Conservation (phyloP, 345 rosid genomes). For the Citrus mangshanensis region DNA sequence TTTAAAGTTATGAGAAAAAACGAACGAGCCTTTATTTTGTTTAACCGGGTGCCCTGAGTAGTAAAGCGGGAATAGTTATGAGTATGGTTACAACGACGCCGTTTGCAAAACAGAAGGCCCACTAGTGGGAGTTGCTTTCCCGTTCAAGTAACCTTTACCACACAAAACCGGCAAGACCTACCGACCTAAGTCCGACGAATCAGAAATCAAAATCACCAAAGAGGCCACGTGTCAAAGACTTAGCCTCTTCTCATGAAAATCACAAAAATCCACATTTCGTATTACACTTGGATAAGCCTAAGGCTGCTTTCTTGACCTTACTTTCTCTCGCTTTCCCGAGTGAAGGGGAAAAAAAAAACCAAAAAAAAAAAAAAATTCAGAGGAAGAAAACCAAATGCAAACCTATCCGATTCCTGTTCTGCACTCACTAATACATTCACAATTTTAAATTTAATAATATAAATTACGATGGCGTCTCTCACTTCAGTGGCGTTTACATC, state of each 20-base stretch:
- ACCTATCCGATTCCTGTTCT: not conserved
- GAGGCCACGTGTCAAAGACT: conserved; percentile 30
- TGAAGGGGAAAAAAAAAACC: not conserved
- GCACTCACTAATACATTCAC: not conserved
- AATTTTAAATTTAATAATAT: not conserved
- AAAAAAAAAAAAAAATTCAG: not conserved
- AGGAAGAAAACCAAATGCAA: not conserved
- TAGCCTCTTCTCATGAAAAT: conserved; percentile 12
- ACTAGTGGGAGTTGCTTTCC: not conserved
- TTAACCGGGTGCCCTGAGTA: too few species aligned
- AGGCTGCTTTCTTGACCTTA: conserved; percentile 11
- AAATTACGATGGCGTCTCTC: conserved; percentile 53
- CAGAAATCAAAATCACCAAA: not conserved
- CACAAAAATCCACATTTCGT: conserved; percentile 9
- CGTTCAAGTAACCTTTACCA: not conserved
- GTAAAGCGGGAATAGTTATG: too few species aligned
- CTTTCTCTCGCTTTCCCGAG: conserved; percentile 25
- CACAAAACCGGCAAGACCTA: conserved; percentile 6
- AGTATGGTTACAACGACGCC: not conserved
- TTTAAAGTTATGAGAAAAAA: not conserved
- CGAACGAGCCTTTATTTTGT: not conserved
- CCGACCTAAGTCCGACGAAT: not conserved
- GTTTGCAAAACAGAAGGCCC: not conserved
- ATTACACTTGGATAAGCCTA: conserved; percentile 2
- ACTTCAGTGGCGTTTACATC: conserved; percentile 73